phyloP scores from a whole-genome alignment of 2,329 filamentous ascomycete species.

The Pseudopithomyces chartarum region DNA sequence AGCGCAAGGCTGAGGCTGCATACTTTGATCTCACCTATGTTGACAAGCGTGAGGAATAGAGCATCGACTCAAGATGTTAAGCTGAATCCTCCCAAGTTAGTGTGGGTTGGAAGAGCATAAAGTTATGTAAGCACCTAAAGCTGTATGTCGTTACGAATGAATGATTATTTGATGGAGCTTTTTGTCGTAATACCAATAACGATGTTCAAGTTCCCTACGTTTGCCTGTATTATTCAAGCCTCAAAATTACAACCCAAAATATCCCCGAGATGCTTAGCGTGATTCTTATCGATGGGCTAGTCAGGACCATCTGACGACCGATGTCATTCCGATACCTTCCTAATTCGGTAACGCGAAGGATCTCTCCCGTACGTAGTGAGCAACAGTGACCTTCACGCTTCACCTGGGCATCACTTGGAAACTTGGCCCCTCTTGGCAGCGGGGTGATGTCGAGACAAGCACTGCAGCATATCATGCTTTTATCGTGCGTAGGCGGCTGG shows the following conservation, averaged over 20 bases:
- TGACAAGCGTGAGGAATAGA: slow-evolving; percentile 10
- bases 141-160: not conserved
- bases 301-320: not conserved
- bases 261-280: not conserved
- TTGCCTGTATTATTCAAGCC: not conserved
- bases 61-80: not conserved
- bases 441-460: slow-evolving; percentile 11
- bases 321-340: not conserved
- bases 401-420: slow-evolving; percentile 47
- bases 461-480: not conserved
- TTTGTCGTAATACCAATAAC: no score
- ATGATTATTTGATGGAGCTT: no score
- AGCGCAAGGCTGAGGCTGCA: slow-evolving; percentile 9
- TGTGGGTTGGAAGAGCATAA: not conserved
- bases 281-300: not conserved
- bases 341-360: not conserved
- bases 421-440: slow-evolving; percentile 53
- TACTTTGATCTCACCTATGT: slow-evolving; percentile 12
- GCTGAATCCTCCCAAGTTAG: not conserved
- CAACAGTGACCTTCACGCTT: slow-evolving; percentile 68
- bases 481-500: not conserved
- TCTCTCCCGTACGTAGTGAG: slow-evolving; percentile 45
- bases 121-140: not conserved
- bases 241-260: no score
- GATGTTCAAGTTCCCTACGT: no score